Base-by-base conservation (phyloP, 805 yeast genomes). In the Schizosaccharomyces cryophilus region DNA sequence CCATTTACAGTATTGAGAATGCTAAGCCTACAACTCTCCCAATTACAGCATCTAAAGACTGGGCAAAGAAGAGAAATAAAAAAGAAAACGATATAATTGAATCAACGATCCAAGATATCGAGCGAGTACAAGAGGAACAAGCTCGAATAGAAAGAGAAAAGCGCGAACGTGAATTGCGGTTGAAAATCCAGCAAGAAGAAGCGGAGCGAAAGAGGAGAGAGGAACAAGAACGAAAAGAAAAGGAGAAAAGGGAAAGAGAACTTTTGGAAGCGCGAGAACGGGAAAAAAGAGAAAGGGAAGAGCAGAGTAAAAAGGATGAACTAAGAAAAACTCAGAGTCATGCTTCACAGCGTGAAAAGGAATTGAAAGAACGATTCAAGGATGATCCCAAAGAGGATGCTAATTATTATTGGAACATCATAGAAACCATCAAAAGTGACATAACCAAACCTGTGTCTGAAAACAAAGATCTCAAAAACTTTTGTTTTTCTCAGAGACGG, bases 401-500 rank as follows among this genome's bases (percentile, higher is more conserved):
- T 0, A 66, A 65, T 15, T 4, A 73, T 81, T 31, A 80, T 78
- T 62, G 67, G 69, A 42, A 71, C 68, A 19, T 82, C 78, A 64
- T 61, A 72, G 40, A 71, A 75, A 62, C 78, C 81, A 67, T 87
- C 63, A 86, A 88, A 67, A 64, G 64, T 0, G 75, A 79, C 24
- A 75, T 89, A 15, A 81, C 81, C 3, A 76, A 73, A 13, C 79
- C 79, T 9, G 76, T 87, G 40, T 73, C 75, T 47, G 69, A 70
- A n/a, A 75, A 82, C 65, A 77, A 78, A 31, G 78, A 73, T 38
- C 67, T 78, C 45, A 83, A 82, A 66, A 79, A 77, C 59, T 68
- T 70, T n/a, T 76, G 82, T 42, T 75, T 78, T 21, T 76, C 77
- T n/a, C 77, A 81, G 61, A 84, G 83, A 67, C 75, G 96, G 60